Base-by-base conservation (phyloP, 2,329 filamentous ascomycete species). In the Fusarium sp. region DNA sequence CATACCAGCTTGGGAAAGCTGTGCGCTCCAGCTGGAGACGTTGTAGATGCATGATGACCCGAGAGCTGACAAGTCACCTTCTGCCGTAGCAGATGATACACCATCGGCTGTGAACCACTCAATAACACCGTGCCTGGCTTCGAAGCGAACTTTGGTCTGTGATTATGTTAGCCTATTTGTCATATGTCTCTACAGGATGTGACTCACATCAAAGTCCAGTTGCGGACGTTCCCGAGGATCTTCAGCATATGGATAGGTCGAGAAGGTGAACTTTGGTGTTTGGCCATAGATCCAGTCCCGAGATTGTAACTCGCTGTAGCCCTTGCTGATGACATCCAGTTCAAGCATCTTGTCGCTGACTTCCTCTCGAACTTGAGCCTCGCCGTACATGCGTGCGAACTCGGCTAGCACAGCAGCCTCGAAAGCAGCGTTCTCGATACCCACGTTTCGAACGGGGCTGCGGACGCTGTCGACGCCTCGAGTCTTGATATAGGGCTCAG, bases 381-480 rank as follows among this genome's bases (percentile, higher is more conserved):
- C 72, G 5, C 84, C 84, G 78, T 97, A 94, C 84, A 95, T 88
- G 18, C 73, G 72, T 9, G 80, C 80, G 79, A 97, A 98, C 77
- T 92, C 87, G 9, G 81, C 80, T 27, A 89, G 82, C 3, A 93
- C 89, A 13, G 86, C 88, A 2, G 80, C 79, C 56, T 86, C 82
- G 62, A 89, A 89, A 16, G 77, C 80, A 1, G 62, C 75, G 18
- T 73, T 78, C 11, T 77, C 82, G 1, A 93, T 78, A 5, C 88
- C 87, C 3, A 97, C 89, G 80, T 98, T 99, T 10, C 88, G 86
- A 13, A 98, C 91, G 0, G 90, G 89, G 49, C 94, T 97, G 67
- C 93, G 90, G 45, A 98, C 94, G 78, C 95, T 98, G 74, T 96
- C 94, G 2, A 98, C 94, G 0, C 96, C 96, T 65, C 92, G 90